Conservation (phyloP, 2,329 filamentous ascomycete species). For the Beauveria scarabaeidicola region DNA sequence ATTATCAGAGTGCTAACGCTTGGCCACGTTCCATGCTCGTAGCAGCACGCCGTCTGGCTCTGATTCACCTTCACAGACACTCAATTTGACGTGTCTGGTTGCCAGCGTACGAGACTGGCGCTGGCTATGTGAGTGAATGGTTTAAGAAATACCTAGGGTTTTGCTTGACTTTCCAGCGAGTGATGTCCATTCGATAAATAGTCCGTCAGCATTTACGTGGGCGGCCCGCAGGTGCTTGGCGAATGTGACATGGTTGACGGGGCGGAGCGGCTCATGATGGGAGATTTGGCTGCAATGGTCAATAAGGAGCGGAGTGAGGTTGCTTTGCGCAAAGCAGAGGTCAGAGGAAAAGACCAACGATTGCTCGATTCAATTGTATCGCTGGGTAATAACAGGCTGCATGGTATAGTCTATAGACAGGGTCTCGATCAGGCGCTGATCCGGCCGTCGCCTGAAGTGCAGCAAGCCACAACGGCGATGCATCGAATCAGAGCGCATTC, state of each 20-base stretch:
- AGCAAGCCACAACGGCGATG: conserved; percentile 5
- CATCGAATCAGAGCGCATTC: conserved; percentile 2
- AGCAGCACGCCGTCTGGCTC: no score
- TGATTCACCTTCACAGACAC: no score
- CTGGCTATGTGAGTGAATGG: no score
- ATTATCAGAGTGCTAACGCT: no score
- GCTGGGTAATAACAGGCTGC: not conserved
- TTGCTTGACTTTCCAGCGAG: no score
- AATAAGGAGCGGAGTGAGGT: not conserved
- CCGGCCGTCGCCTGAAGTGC: not conserved
- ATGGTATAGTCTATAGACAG: not conserved
- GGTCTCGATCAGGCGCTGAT: not conserved
- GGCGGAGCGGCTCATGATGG: not conserved
- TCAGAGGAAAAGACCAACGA: not conserved
- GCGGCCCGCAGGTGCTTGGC: not conserved
- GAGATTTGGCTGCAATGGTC: not conserved
- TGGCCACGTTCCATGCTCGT: no score
- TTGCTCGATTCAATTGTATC: not conserved
- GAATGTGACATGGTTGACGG: not conserved
- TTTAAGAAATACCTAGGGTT: no score
- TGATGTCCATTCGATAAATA: no score
- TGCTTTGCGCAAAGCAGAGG: not conserved
- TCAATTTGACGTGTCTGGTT: no score
- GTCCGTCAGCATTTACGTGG: not conserved
- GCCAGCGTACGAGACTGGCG: no score